phyloP scores from a whole-genome alignment of 2,329 filamentous ascomycete species.

The Microsporum canis region DNA sequence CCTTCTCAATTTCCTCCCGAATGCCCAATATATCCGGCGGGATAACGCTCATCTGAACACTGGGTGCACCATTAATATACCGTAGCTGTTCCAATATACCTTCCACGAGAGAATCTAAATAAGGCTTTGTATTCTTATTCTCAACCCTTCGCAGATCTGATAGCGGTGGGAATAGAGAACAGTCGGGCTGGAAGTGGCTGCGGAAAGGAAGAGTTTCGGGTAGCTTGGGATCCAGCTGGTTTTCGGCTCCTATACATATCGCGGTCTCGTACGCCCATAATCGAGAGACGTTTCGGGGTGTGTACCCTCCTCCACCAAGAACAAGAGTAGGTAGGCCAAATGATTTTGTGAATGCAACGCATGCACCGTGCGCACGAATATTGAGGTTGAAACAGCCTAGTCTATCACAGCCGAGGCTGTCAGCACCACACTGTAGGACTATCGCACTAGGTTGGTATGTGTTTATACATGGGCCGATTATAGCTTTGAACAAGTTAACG shows the following conservation, averaged over 20 bases:
- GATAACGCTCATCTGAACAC: slow-evolving; percentile 71
- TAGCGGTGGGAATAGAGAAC: slow-evolving; percentile 76
- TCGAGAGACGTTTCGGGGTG: slow-evolving; percentile 86
- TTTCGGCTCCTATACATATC: slow-evolving; percentile 66
- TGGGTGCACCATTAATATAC: slow-evolving; percentile 74
- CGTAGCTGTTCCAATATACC: slow-evolving; percentile 75
- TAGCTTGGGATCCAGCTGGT: slow-evolving; percentile 60
- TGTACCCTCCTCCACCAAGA: slow-evolving; percentile 92
- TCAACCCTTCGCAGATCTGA: slow-evolving; percentile 56
- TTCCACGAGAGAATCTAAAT: slow-evolving; percentile 62
- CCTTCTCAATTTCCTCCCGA: slow-evolving; percentile 38
- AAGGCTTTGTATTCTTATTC: slow-evolving; percentile 70
- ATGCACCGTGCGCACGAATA: slow-evolving; percentile 85
- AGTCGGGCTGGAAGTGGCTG: slow-evolving; percentile 77
- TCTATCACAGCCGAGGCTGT: slow-evolving; percentile 85
- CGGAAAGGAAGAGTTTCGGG: slow-evolving; percentile 75
- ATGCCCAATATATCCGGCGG: slow-evolving; percentile 60
- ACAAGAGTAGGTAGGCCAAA: slow-evolving; percentile 73
- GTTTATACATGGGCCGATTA: slow-evolving; percentile 67
- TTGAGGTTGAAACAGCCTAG: slow-evolving; percentile 95
- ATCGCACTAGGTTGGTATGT: slow-evolving; percentile 84
- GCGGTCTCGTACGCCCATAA: slow-evolving; percentile 96
- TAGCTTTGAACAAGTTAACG: slow-evolving; percentile 66
- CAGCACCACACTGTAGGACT: slow-evolving; percentile 88
- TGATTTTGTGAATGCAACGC: slow-evolving; percentile 77